A percentile compares a stretch with the other conserved stretches of the same genome.
These are phyloP conservation scores for Pseudozyma hubeiensis DNA, from an alignment of 1,284 basidiomycete genomes.

Conservation along the genomic window DNA sequence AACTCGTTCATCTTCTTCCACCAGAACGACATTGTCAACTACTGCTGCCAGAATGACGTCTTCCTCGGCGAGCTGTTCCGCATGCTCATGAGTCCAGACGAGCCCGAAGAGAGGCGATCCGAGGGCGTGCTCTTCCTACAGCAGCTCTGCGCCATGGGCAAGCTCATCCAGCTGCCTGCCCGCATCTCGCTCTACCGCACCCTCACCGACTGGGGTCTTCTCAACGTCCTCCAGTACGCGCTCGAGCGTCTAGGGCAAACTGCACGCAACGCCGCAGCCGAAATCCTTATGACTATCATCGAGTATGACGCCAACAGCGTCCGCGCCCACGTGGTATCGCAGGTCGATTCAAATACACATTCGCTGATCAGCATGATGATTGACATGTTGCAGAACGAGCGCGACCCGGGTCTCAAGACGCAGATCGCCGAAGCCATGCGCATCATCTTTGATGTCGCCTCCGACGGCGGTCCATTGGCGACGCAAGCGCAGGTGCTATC, in stretches of 20 bases:
- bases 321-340: conserved; percentile 83
- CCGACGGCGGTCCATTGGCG: conserved; percentile 64
- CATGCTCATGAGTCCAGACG: conserved; percentile 66
- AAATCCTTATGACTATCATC: conserved; percentile 85
- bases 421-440: conserved; percentile 91
- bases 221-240: conserved; percentile 86
- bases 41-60: conserved; percentile 81
- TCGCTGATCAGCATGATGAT: conserved; percentile 70
- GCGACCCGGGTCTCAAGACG: conserved; percentile 87
- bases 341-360: conserved; percentile 72
- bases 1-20: conserved; percentile 98
- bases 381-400: conserved; percentile 76
- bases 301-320: conserved; percentile 93
- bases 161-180: conserved; percentile 89
- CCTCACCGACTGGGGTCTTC: conserved; percentile 86
- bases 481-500: conserved; percentile 68
- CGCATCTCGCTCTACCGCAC: conserved; percentile 89
- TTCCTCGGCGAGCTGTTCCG: conserved; percentile 83
- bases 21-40: conserved; percentile 95
- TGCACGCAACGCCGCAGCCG: conserved; percentile 84
- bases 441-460: conserved; percentile 78
- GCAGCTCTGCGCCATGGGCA: conserved; percentile 93
- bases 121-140: conserved; percentile 79
- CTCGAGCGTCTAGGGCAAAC: conserved; percentile 71
- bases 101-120: conserved; percentile 46